phyloP scores from a whole-genome alignment of 2,329 filamentous ascomycete genomes.

The Ophiostoma fasciatum region DNA sequence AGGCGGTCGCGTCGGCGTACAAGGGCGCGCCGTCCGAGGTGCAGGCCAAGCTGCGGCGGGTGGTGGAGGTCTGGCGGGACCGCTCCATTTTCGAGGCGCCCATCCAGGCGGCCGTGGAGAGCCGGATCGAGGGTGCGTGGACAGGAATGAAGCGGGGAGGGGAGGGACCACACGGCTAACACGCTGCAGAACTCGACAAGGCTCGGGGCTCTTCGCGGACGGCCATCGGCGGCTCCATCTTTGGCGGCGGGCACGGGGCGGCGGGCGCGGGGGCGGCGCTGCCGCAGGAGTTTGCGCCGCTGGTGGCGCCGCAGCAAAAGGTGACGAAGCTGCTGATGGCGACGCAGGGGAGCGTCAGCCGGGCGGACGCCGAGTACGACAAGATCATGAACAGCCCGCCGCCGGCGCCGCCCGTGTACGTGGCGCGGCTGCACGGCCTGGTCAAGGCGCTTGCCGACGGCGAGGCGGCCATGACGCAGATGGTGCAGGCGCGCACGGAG shows the following conservation, averaged over 20 bases:
- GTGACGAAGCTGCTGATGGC: constrained; percentile 58
- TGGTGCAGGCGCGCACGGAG: constrained; percentile 68
- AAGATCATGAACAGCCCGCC: constrained; percentile 43
- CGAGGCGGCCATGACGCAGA: constrained; percentile 77
- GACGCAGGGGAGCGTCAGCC: constrained; percentile 49
- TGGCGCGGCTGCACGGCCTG: constrained; percentile 76
- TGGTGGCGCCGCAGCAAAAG: constrained; percentile 61
- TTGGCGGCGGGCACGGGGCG: constrained; percentile 33
- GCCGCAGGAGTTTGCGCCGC: constrained; percentile 60
- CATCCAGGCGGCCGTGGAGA: constrained; percentile 69
- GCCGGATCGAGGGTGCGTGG: constrained; percentile 56
- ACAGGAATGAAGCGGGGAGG: constrained; percentile 2
- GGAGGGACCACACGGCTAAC: not conserved
- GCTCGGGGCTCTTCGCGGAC: constrained; percentile 36
- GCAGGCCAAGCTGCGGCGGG: constrained; percentile 73
- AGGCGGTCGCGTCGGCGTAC: constrained; percentile 82
- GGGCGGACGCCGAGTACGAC: constrained; percentile 68
- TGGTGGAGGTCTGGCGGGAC: constrained; percentile 89
- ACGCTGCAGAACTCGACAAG: constrained; percentile 45
- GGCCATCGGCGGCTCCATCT: constrained; percentile 48
- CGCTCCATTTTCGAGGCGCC: constrained; percentile 68
- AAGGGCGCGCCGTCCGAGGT: constrained; percentile 76
- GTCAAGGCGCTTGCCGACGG: constrained; percentile 78
- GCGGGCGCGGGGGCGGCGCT: constrained; percentile 24
- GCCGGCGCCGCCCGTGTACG: constrained; percentile 79